Evolutionary conservation across 306 rosid species (phyloP), one percentile per base, ranked within the genome.

Genomic region (Vicia faba): DNA sequence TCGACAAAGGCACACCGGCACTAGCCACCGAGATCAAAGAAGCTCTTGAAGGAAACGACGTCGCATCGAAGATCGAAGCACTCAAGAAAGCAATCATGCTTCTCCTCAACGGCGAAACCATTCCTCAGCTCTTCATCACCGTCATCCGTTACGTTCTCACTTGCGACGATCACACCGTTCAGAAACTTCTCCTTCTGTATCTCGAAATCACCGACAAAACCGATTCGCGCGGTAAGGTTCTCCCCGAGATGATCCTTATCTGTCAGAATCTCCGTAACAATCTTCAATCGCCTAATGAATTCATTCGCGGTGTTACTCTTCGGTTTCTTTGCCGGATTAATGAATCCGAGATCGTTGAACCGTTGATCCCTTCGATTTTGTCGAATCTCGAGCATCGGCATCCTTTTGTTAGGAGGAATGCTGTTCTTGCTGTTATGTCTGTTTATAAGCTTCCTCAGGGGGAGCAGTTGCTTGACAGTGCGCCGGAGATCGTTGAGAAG

Each of bases 191-290:
- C 60, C 96, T 95, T 8, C 89, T 90, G 29, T 95, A 95, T 75
- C 79, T 95, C 33, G 99, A 95, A 86, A 91, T 90, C 86, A 91
- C 87, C 0, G 99, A 95, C 36, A 90, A 88, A 51, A 95, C 96
- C 25, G 99, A 95, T 79, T 84, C 99, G 1, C 75, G 69, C 0
- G 99, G 99, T 23, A 95, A 91, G 50, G 84, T 91, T 16, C 87
- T 95, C 2, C 99, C 99, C 0, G 99, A 95, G 75, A 95, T 95
- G 99, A 90, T 90, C 78, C 86, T 95, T 41, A 95, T 95, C 35
- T 95, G 99, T 75, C 99, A 95, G 81, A 95, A 90, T 57, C 96
- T 95, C 38, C 88, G 95, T 33, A 95, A 95, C 81, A 95, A 95
- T 23, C 95, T 95, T n/a, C 92, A 86, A 56, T 86, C 81, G 53